phyloP scores from a whole-genome alignment of 148 eudicot genomes.

The Diospyros kaki region DNA sequence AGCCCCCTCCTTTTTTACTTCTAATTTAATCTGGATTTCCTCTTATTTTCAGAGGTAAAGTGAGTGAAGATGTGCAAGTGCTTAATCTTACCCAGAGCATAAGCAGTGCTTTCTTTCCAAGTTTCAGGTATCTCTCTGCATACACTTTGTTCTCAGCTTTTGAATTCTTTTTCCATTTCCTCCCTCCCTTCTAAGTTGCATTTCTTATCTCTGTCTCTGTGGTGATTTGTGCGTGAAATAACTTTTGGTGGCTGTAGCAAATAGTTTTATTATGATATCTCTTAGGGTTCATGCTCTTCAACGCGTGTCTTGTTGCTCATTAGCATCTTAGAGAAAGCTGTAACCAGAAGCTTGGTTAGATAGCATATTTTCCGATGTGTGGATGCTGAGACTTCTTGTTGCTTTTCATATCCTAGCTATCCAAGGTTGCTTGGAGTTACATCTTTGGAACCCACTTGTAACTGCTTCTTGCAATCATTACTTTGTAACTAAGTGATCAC shows the following conservation, averaged over 20 bases:
- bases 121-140: constrained; percentile 55
- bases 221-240: neutral
- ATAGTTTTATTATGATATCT: neutral
- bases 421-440: neutral
- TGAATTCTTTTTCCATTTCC: neutral
- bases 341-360: neutral
- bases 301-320: neutral
- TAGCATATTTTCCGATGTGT: neutral
- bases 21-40: constrained; percentile 10
- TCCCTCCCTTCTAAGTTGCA: neutral
- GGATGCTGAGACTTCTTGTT: neutral
- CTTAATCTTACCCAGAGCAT: constrained; percentile 59
- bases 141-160: constrained; percentile 3
- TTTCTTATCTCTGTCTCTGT: neutral
- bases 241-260: neutral
- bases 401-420: neutral
- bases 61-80: constrained; percentile 23
- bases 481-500: neutral
- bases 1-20: neutral
- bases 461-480: neutral
- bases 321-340: neutral
- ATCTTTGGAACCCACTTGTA: neutral
- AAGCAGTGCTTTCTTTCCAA: constrained; percentile 77
- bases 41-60: constrained; percentile 25
- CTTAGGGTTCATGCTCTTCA: neutral